These are phyloP conservation scores for Dactylellina sp. DNA, from an alignment of 2,329 filamentous ascomycete species.

Conservation along the genomic window DNA sequence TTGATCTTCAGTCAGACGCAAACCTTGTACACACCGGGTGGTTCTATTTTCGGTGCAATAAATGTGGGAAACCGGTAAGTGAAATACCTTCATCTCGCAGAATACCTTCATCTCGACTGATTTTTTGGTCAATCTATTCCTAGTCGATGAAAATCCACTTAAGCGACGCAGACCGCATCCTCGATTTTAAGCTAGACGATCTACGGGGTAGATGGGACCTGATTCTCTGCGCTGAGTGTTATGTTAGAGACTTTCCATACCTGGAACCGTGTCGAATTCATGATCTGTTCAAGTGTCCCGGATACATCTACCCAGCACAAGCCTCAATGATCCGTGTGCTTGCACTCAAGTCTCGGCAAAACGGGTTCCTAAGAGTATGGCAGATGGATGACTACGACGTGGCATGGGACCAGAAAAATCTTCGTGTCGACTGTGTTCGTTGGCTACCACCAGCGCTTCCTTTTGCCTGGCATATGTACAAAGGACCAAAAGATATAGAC, in stretches of 20 bases:
- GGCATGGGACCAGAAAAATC: neutral
- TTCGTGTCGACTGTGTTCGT: neutral
- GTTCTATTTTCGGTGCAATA: neutral
- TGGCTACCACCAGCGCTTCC: conserved; percentile 28
- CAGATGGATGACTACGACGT: conserved; percentile 3
- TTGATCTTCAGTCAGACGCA: neutral
- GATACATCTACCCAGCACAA: neutral
- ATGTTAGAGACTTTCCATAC: neutral
- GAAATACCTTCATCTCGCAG: too few species aligned
- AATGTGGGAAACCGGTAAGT: conserved; percentile 7
- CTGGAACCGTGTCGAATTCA: conserved; percentile 20
- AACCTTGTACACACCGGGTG: neutral
- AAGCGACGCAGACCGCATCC: neutral
- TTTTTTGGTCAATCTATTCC: too few species aligned
- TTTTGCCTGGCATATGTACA: conserved; percentile 32
- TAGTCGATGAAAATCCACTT: neutral
- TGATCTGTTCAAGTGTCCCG: conserved; percentile 7
- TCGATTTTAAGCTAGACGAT: conserved; percentile 6
- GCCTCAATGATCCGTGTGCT: conserved; percentile 39
- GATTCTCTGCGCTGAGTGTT: conserved; percentile 12
- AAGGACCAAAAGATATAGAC: neutral
- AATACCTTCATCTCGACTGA: too few species aligned
- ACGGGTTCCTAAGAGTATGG: neutral
- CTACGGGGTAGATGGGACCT: conserved; percentile 11
- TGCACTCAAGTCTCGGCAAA: conserved; percentile 24